Conservation (phyloP, 1,284 basidiomycete genomes). For the Malassezia pachydermatis region DNA sequence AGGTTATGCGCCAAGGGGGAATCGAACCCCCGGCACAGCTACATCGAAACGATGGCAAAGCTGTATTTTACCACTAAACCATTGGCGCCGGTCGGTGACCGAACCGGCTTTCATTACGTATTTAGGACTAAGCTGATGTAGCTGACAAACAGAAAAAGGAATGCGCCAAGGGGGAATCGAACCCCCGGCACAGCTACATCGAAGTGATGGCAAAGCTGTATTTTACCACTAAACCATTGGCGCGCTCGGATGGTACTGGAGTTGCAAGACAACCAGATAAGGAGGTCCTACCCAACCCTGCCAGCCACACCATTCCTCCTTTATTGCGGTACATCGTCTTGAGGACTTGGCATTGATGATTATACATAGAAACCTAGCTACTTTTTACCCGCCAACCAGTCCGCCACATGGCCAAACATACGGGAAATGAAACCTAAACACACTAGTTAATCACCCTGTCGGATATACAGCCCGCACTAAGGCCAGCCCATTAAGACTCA, state of each 20-base stretch:
- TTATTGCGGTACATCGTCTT: too few relatives aligned
- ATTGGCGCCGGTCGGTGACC: slow-evolving; percentile 2
- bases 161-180: slow-evolving; percentile 24
- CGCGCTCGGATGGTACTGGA: too few relatives aligned
- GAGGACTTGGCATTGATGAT: not conserved
- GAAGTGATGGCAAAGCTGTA: slow-evolving; percentile 21
- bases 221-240: slow-evolving; percentile 25
- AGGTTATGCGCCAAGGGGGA: slow-evolving; percentile 9
- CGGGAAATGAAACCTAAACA: slow-evolving; percentile 3
- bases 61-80: slow-evolving; percentile 15
- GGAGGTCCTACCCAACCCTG: too few relatives aligned
- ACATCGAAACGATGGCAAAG: slow-evolving; percentile 7
- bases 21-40: slow-evolving; percentile 14
- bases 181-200: slow-evolving; percentile 22
- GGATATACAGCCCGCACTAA: not conserved
- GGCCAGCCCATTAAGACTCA: slow-evolving; percentile 13
- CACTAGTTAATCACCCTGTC: slow-evolving; percentile 6
- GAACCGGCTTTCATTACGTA: too few relatives aligned
- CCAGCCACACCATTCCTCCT: too few relatives aligned
- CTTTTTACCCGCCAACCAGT: slow-evolving; percentile 9
- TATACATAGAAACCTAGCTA: not conserved
- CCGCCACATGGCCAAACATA: slow-evolving; percentile 4
- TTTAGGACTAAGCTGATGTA: too few relatives aligned
- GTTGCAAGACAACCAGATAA: too few relatives aligned
- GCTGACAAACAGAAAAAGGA: not conserved